Percentiles rank a stretch among this genome's conserved stretches.
phyloP scores from a whole-genome alignment of 1,284 basidiomycete species.

The Athelia sp. region DNA sequence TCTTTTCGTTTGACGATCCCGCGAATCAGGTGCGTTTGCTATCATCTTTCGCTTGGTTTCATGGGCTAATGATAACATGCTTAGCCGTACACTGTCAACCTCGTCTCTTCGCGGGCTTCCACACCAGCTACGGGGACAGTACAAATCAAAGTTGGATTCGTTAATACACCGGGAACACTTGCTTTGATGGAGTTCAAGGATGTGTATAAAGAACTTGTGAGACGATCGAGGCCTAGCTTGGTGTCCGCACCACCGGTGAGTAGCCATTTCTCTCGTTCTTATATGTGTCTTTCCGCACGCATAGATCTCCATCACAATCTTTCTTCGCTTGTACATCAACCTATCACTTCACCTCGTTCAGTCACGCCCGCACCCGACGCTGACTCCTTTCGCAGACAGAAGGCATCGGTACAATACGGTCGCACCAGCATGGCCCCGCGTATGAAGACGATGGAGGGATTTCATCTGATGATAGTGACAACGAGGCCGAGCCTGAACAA shows the following conservation, averaged over 20 bases:
- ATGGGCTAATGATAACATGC: too few relatives aligned
- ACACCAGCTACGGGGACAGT: slow-evolving; percentile 60
- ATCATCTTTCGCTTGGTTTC: background rate
- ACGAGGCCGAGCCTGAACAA: slow-evolving; percentile 26
- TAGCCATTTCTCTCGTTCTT: slow-evolving; percentile 13
- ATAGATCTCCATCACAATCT: background rate
- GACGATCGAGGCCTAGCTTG: slow-evolving; percentile 59
- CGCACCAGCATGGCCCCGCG: slow-evolving; percentile 49
- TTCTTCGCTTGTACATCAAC: slow-evolving; percentile 1
- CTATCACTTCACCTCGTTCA: slow-evolving; percentile 2
- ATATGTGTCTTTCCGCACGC: too few relatives aligned
- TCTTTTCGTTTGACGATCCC: slow-evolving; percentile 51
- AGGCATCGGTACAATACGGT: slow-evolving; percentile 83
- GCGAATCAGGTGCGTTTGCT: slow-evolving; percentile 45
- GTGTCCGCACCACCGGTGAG: slow-evolving; percentile 79
- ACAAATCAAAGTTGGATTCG: slow-evolving; percentile 76
- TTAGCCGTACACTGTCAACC: slow-evolving; percentile 47
- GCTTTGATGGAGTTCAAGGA: slow-evolving; percentile 43
- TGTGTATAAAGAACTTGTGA: slow-evolving; percentile 62
- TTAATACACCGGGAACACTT: slow-evolving; percentile 39
- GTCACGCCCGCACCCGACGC: background rate
- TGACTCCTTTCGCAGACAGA: slow-evolving; percentile 53
- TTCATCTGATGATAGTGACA: slow-evolving; percentile 37
- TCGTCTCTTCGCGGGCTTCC: slow-evolving; percentile 64
- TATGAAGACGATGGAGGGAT: slow-evolving; percentile 80